Evolutionary conservation across 169 alveolate genomes (phyloP).

Genomic region (Plasmodium inui): DNA sequence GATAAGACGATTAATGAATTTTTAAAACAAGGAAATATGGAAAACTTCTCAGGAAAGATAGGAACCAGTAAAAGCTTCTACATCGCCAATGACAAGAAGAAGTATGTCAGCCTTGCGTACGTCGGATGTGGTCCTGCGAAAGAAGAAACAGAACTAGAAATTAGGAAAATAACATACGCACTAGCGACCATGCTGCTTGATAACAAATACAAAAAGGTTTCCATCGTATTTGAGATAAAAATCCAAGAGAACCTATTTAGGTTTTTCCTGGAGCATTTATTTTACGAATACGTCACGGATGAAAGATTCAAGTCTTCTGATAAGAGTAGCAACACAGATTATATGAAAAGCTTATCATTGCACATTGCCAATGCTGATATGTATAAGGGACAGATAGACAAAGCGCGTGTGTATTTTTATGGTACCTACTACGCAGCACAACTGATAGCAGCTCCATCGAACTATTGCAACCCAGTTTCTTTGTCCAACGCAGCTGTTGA

Average conservation of each 20-base stretch:
- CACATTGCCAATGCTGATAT: conserved; percentile 21
- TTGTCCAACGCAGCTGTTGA: conserved; percentile 81
- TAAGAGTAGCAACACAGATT: not conserved
- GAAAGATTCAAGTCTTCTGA: conserved; percentile 61
- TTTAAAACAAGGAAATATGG: conserved; percentile 23
- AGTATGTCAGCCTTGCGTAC: conserved; percentile 15
- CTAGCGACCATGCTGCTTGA: conserved; percentile 31
- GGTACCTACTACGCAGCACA: conserved; percentile 80
- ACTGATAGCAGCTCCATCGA: conserved; percentile 88
- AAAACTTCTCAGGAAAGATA: conserved; percentile 49
- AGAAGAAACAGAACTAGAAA: conserved; percentile 29
- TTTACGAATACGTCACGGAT: conserved; percentile 61
- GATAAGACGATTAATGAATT: conserved; percentile 29
- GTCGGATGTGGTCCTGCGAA: conserved; percentile 54
- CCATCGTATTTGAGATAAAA: conserved; percentile 52
- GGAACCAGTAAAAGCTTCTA: conserved; percentile 56
- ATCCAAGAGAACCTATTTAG: conserved; percentile 29
- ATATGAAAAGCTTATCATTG: conserved; percentile 12
- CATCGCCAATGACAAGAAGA: conserved; percentile 30
- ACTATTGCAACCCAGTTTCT: conserved; percentile 87
- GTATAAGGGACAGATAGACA: conserved; percentile 20
- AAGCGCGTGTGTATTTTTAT: conserved; percentile 27
- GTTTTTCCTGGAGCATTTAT: conserved; percentile 42
- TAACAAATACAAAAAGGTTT: conserved; percentile 8
- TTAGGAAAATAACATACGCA: conserved; percentile 32